Percentiles rank a stretch among this genome's conserved stretches.
Evolutionary conservation across 129 eudicot genomes (phyloP).

Genomic region (Flaveria sonorensis): DNA sequence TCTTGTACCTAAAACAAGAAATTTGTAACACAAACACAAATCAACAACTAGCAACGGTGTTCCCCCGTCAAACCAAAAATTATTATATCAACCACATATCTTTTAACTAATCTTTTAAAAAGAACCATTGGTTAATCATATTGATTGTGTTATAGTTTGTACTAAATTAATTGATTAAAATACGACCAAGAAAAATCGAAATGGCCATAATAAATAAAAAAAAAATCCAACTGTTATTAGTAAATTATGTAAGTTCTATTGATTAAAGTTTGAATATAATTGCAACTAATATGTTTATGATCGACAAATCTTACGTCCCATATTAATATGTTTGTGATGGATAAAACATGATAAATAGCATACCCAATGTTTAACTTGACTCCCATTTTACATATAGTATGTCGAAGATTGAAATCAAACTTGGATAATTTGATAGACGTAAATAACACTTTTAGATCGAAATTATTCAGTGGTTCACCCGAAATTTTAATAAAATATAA

Average conservation of each 20-base stretch:
- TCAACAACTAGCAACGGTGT: background rate
- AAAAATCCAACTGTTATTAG: background rate
- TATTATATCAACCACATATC: background rate
- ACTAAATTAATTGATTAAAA: background rate
- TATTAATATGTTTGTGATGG: too few species aligned
- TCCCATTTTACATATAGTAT: too few species aligned
- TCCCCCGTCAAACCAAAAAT: background rate
- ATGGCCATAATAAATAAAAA: background rate
- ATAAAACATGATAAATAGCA: too few species aligned
- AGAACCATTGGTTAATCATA: background rate
- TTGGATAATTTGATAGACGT: too few species aligned
- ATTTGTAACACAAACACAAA: background rate
- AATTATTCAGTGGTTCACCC: too few species aligned
- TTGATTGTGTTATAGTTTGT: background rate
- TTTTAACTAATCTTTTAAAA: background rate
- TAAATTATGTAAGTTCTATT: background rate
- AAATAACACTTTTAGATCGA: too few species aligned
- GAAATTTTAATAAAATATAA: too few species aligned
- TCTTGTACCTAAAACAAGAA: background rate
- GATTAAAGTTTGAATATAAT: background rate
- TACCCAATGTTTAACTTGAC: too few species aligned
- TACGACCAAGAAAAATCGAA: background rate
- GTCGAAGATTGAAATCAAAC: too few species aligned
- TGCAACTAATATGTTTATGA: background rate
- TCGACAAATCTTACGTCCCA: too few species aligned